These are phyloP conservation scores for Lippia alba DNA, from an alignment of 305 asterid genomes.

Conservation along the genomic window DNA sequence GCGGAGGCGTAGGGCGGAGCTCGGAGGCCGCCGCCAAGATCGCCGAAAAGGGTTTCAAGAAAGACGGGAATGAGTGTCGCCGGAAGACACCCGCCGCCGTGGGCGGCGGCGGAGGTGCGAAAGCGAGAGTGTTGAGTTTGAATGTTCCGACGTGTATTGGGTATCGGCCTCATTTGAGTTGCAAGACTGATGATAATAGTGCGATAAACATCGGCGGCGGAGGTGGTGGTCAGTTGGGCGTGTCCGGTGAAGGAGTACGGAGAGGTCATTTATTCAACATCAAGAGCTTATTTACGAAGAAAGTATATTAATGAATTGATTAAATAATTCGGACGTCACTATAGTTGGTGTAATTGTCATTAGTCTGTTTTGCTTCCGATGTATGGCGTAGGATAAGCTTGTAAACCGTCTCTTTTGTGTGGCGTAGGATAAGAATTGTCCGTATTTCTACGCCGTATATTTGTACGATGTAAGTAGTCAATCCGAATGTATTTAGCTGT, in stretches of 20 bases:
- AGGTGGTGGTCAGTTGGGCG: slow-evolving; percentile 29
- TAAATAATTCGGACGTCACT: slow-evolving; percentile 27
- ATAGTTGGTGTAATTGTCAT: slow-evolving; percentile 11
- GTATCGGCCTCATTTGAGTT: slow-evolving; percentile 71
- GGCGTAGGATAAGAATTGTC: slow-evolving; percentile 4
- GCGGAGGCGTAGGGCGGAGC: slow-evolving; percentile 42
- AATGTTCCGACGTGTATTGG: slow-evolving; percentile 93
- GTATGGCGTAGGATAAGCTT: not conserved
- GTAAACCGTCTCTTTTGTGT: slow-evolving; percentile 3
- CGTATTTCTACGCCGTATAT: not conserved
- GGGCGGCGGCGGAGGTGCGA: slow-evolving; percentile 34
- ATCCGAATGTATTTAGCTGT: not conserved
- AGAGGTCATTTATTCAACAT: slow-evolving; percentile 63
- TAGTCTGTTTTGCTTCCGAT: not conserved
- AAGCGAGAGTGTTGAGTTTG: slow-evolving; percentile 55
- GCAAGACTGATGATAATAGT: slow-evolving; percentile 53
- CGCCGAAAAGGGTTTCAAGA: slow-evolving; percentile 42
- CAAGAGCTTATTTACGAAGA: slow-evolving; percentile 72
- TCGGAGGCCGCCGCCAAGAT: slow-evolving; percentile 35
- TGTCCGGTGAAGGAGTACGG: slow-evolving; percentile 67
- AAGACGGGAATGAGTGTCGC: slow-evolving; percentile 46
- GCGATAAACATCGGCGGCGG: slow-evolving; percentile 28
- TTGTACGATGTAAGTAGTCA: not conserved
- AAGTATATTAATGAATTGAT: slow-evolving; percentile 56
- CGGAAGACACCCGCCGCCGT: slow-evolving; percentile 48